Base-by-base conservation (phyloP, 129 eudicot genomes). In the Pulicaria dysenterica region DNA sequence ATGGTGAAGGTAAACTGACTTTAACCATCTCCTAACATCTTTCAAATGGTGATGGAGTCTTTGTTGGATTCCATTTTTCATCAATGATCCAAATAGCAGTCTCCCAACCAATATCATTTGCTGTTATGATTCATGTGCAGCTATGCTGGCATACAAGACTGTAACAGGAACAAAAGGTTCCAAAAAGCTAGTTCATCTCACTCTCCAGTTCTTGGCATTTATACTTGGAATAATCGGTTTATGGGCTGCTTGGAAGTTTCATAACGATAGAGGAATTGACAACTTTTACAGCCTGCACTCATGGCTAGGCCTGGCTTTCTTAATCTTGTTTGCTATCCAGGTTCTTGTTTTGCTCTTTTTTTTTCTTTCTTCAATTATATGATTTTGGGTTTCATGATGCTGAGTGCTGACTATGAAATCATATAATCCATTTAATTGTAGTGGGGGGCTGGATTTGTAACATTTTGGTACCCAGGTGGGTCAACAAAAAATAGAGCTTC, bases 381-480 rank as follows among this genome's bases (percentile, higher is more conserved):
- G 43, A 49, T 49, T 13, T 2, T 3, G 39, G 49, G 37, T 45
- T 44, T 70, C 3, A 70, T 58, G 42, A 24, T 24, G 44, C 31
- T 58, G 8, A 11, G 46, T 40, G 13, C 6, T 11, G 5, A 0
- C 13, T 31, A n/a, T 24, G 3, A 38, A 36, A 38, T 41, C 17
- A 7, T 60, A 60, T 57, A 41, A 40, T 10, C 19, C 9, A 64
- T 40, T 43, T 51, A 64, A 66, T 34, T 55, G 58, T 85, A 89
- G 98, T 93, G 88, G 96, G 86, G 79, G 62, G 86, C 72, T 79
- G 98, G 98, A 66, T 92, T 89, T 78, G 75, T 78, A 48, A 83
- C 96, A 49, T 93, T 87, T 73, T 93, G 96, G 95, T 89, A 87
- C 73, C 87, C 98, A 2, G 92, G 98, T 57, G 92, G 96, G 65